Evolutionary conservation across 768 basidiomycete species (phyloP).

Genomic region (Boletus huronensis): DNA sequence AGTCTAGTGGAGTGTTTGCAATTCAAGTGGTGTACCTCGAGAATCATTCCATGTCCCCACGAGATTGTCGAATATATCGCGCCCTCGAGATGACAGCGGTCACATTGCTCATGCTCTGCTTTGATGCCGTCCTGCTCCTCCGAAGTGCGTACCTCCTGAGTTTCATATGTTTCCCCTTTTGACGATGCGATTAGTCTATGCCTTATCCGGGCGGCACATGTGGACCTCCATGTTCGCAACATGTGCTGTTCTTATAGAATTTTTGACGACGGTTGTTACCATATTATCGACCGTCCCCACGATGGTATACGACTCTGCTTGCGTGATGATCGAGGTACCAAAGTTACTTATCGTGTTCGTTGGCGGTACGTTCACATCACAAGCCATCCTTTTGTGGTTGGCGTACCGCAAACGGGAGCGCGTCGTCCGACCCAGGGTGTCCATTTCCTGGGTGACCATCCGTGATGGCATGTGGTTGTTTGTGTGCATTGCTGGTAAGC

Average conservation of each 20-base stretch:
- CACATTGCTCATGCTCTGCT: conserved; percentile 11
- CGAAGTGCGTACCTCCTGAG: conserved; percentile 15
- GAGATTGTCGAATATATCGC: conserved; percentile 13
- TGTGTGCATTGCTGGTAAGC: conserved; percentile 14
- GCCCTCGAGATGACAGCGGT: conserved; percentile 10
- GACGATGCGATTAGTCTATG: conserved; percentile 16
- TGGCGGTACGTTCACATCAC: conserved; percentile 8
- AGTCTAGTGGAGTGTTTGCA: conserved; percentile 5
- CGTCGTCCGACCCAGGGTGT: not conserved
- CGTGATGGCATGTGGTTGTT: conserved; percentile 22
- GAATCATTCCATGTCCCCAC: not conserved
- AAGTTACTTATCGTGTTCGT: conserved; percentile 4
- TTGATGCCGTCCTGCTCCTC: conserved; percentile 21
- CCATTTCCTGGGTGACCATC: conserved; percentile 20
- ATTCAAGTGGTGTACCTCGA: conserved; percentile 5
- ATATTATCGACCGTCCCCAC: not conserved
- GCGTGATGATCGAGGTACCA: conserved; percentile 3
- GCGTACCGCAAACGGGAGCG: conserved; percentile 12
- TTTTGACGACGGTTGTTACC: not conserved
- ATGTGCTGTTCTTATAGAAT: conserved; percentile 12
- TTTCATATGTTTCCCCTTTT: not conserved
- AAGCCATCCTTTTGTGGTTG: conserved; percentile 19
- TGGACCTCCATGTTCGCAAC: not conserved
- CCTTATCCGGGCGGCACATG: conserved; percentile 8
- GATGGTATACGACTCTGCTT: conserved; percentile 13